These are phyloP conservation scores for Nelumbo lutea DNA, from an alignment of 164 flowering plant species.

Conservation along the genomic window DNA sequence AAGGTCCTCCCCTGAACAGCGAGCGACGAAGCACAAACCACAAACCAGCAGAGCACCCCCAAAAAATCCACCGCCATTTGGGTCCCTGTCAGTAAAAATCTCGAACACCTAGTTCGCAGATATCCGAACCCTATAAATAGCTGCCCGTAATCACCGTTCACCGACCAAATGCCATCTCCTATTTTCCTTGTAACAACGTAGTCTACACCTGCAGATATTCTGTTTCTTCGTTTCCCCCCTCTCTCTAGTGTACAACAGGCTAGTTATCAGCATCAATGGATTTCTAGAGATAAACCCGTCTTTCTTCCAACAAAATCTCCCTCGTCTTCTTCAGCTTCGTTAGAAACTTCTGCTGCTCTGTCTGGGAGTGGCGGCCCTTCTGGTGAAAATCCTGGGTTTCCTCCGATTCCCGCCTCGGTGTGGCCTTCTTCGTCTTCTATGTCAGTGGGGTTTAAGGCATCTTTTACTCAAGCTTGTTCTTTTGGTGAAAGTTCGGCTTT, in stretches of 20 bases:
- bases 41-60: background rate
- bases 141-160: background rate
- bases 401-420: background rate
- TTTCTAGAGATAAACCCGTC: constrained; percentile 9
- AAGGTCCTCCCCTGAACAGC: background rate
- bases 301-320: constrained; percentile 8
- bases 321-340: background rate
- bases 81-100: background rate
- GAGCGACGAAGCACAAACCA: background rate
- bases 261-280: constrained; percentile 5
- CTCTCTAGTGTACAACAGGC: background rate
- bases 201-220: background rate
- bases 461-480: background rate
- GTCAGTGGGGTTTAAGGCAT: constrained; percentile 1
- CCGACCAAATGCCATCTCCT: background rate
- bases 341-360: background rate
- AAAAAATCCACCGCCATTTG: background rate
- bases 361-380: background rate
- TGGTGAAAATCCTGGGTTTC: too few relatives aligned
- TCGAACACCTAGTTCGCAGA: constrained; percentile 15
- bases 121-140: background rate
- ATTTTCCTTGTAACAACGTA: too few relatives aligned
- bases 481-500: background rate
- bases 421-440: constrained; percentile 3
- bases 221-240: background rate